Conservation (phyloP, 805 yeast genomes). For the Candida maltosa region DNA sequence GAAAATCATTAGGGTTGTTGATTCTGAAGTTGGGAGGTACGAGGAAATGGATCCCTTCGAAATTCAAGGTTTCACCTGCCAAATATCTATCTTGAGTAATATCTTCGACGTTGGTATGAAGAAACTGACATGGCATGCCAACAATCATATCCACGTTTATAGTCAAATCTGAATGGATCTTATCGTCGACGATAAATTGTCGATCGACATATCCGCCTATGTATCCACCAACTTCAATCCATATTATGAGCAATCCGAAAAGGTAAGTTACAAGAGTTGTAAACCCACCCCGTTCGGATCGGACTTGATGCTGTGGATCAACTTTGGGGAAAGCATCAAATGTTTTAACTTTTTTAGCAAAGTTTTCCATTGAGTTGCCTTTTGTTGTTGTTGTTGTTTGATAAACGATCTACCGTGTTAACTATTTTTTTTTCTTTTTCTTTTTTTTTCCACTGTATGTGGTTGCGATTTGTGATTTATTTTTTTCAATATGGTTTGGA, state of each 20-base stretch:
- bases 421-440: background rate
- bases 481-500: too few species aligned
- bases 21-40: slow-evolving; percentile 49
- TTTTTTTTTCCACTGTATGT: too few species aligned
- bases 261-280: slow-evolving; percentile 65
- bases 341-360: slow-evolving; percentile 38
- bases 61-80: slow-evolving; percentile 72
- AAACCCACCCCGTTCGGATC: slow-evolving; percentile 74
- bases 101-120: slow-evolving; percentile 78
- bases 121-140: slow-evolving; percentile 75
- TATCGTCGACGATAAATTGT: slow-evolving; percentile 70
- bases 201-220: slow-evolving; percentile 80
- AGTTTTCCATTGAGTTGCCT: slow-evolving; percentile 27
- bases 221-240: slow-evolving; percentile 83
- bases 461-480: too few species aligned
- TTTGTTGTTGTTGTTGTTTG: background rate
- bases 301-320: slow-evolving; percentile 55
- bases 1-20: slow-evolving; percentile 42
- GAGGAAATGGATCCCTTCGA: slow-evolving; percentile 60
- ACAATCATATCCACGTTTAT: slow-evolving; percentile 80
- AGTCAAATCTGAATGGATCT: slow-evolving; percentile 52
- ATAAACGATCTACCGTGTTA: background rate
- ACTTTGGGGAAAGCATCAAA: slow-evolving; percentile 48
- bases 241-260: slow-evolving; percentile 62
- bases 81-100: slow-evolving; percentile 71